Evolutionary conservation across 805 yeast species (phyloP).

Genomic region (Metschnikowia orientalis): DNA sequence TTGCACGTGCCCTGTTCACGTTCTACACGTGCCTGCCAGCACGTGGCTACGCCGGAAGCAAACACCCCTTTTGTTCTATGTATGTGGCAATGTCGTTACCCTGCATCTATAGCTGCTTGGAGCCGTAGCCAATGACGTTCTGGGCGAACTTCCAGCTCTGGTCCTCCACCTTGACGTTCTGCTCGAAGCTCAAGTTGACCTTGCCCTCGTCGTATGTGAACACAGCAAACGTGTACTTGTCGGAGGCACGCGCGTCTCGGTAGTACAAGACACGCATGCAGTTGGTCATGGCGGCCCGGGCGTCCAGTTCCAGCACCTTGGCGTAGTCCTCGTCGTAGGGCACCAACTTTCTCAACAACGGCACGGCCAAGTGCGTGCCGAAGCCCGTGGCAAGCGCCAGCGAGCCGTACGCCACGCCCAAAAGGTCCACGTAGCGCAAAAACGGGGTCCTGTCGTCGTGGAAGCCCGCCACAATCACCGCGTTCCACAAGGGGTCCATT

Average conservation of each 20-base stretch:
- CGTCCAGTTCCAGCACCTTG: slow-evolving; percentile 67
- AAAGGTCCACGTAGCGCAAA: slow-evolving; percentile 79
- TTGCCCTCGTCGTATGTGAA: slow-evolving; percentile 45
- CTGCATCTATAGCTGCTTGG: slow-evolving; percentile 41
- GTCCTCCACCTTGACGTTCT: slow-evolving; percentile 60
- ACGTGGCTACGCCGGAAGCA: neutral
- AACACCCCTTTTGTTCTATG: neutral
- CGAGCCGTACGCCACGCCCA: slow-evolving; percentile 87
- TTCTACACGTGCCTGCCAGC: neutral
- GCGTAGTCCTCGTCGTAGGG: slow-evolving; percentile 74
- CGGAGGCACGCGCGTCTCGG: slow-evolving; percentile 92
- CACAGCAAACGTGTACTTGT: slow-evolving; percentile 77
- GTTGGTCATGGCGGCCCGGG: slow-evolving; percentile 70
- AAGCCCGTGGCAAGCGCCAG: slow-evolving; percentile 94
- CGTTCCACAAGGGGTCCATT: slow-evolving; percentile 96
- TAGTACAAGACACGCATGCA: slow-evolving; percentile 93
- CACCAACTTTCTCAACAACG: slow-evolving; percentile 78
- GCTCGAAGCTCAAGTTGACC: slow-evolving; percentile 58
- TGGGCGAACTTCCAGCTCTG: slow-evolving; percentile 91
- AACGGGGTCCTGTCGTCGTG: slow-evolving; percentile 63
- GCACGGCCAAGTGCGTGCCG: slow-evolving; percentile 92
- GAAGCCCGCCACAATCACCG: slow-evolving; percentile 85
- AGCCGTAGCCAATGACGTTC: slow-evolving; percentile 87
- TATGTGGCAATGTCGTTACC: neutral
- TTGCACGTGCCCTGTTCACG: neutral